Evolutionary conservation across 2,329 filamentous ascomycete species (phyloP).

Genomic region (Aureobasidium namibiae): DNA sequence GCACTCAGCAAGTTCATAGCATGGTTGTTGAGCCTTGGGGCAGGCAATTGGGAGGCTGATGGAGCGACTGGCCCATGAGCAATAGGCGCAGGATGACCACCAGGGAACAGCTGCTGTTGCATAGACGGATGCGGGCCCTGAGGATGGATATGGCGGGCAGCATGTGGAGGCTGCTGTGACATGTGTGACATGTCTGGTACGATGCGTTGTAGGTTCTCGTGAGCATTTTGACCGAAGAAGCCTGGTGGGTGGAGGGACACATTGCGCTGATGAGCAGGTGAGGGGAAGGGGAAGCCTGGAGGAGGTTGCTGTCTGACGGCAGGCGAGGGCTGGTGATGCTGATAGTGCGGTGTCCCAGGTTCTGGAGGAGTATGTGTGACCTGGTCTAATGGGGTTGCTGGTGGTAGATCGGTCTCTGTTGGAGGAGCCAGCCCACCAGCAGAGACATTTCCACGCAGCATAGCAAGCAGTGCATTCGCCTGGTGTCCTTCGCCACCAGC

Average conservation of each 20-base stretch:
- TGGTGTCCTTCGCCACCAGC: conserved; percentile 30
- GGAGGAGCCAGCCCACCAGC: conserved; percentile 18
- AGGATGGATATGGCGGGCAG: conserved; percentile 11
- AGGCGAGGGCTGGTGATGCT: conserved; percentile 37
- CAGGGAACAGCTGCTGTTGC: conserved; percentile 20
- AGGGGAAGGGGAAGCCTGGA: conserved; percentile 40
- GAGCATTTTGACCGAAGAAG: conserved; percentile 13
- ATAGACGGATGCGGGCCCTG: conserved; percentile 8
- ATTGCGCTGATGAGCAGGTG: conserved; percentile 25
- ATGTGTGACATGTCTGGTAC: conserved; percentile 6
- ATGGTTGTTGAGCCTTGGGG: conserved; percentile 50
- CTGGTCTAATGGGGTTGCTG: conserved; percentile 45
- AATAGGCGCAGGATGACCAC: conserved; percentile 17
- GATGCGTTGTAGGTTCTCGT: conserved; percentile 1
- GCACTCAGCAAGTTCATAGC: conserved; percentile 49
- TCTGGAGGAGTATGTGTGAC: conserved; percentile 41
- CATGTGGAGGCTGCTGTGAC: conserved; percentile 5
- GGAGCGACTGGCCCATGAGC: conserved; percentile 41
- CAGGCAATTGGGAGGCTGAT: conserved; percentile 49
- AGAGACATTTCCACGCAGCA: conserved; percentile 40
- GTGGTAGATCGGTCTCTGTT: conserved; percentile 17
- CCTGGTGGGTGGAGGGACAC: conserved; percentile 25
- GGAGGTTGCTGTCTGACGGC: conserved; percentile 41
- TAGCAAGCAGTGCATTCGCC: conserved; percentile 47
- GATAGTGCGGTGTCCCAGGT: conserved; percentile 49